phyloP scores from a whole-genome alignment of 2,329 filamentous ascomycete genomes.

The Aspergillus niger region DNA sequence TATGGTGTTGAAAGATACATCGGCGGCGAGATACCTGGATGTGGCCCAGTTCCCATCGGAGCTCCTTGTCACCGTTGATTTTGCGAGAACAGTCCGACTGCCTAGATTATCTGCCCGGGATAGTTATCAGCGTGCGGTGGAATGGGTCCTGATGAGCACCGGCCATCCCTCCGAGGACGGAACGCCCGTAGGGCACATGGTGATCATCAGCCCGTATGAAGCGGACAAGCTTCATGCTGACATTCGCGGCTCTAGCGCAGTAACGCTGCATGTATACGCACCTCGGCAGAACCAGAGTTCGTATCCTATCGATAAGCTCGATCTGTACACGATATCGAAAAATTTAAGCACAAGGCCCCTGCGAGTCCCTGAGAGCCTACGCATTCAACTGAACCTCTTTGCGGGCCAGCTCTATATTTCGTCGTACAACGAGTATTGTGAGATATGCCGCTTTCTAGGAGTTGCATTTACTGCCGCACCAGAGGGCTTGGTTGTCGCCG shows the following conservation, averaged over 20 bases:
- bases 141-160: constrained; percentile 54
- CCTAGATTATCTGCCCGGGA: constrained; percentile 37
- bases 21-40: constrained; percentile 40
- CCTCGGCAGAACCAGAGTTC: constrained; percentile 46
- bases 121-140: constrained; percentile 54
- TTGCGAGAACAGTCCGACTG: constrained; percentile 47
- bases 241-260: constrained; percentile 37
- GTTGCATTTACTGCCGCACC: constrained; percentile 21
- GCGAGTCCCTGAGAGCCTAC: constrained; percentile 31
- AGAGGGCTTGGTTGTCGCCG: constrained; percentile 29
- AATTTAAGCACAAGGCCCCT: constrained; percentile 9
- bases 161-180: neutral
- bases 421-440: constrained; percentile 56
- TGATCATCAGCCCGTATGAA: constrained; percentile 65
- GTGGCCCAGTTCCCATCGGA: constrained; percentile 39
- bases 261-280: constrained; percentile 56
- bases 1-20: constrained; percentile 43
- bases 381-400: constrained; percentile 63
- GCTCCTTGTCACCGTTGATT: constrained; percentile 56
- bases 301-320: constrained; percentile 49
- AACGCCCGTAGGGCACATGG: constrained; percentile 29
- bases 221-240: constrained; percentile 53
- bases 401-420: constrained; percentile 67
- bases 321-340: constrained; percentile 46
- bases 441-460: constrained; percentile 24